These are phyloP conservation scores for Solanum lignicaule DNA, from an alignment of 257 asterid species.

Conservation along the genomic window DNA sequence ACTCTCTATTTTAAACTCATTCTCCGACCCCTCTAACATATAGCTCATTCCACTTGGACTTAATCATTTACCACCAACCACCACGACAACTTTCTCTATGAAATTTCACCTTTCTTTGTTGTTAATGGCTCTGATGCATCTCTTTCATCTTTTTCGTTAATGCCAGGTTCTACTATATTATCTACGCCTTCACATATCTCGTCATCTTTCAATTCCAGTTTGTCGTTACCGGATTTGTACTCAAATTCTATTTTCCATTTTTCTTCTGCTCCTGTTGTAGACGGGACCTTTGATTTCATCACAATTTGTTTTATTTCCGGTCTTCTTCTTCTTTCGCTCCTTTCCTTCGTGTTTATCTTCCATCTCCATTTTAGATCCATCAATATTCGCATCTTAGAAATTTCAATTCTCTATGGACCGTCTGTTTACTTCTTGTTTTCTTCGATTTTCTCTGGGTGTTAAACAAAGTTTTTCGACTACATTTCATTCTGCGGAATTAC, in stretches of 20 bases:
- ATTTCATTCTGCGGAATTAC: constrained; percentile 13
- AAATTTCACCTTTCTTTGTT: constrained; percentile 10
- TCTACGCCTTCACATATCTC: neutral
- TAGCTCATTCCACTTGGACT: no score
- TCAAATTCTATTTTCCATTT: neutral
- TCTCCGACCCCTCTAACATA: no score
- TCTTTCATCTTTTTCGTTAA: neutral
- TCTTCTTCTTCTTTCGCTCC: constrained; percentile 32
- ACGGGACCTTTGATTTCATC: constrained; percentile 25
- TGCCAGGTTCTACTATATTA: neutral
- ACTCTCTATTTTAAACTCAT: no score
- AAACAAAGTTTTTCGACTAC: constrained; percentile 40
- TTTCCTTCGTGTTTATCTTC: constrained; percentile 36
- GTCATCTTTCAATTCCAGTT: neutral
- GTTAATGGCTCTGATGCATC: constrained; percentile 1
- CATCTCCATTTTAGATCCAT: constrained; percentile 34
- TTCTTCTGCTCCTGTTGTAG: constrained; percentile 13
- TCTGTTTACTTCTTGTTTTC: constrained; percentile 35
- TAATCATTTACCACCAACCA: neutral
- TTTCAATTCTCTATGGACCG: constrained; percentile 54
- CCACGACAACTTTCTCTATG: constrained; percentile 12
- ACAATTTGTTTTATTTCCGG: constrained; percentile 20
- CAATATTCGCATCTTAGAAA: constrained; percentile 25
- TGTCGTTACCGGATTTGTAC: neutral
- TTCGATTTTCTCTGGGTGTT: constrained; percentile 33